Conservation (phyloP, 73 alveolate genomes). For the Uronychia binucleata region DNA sequence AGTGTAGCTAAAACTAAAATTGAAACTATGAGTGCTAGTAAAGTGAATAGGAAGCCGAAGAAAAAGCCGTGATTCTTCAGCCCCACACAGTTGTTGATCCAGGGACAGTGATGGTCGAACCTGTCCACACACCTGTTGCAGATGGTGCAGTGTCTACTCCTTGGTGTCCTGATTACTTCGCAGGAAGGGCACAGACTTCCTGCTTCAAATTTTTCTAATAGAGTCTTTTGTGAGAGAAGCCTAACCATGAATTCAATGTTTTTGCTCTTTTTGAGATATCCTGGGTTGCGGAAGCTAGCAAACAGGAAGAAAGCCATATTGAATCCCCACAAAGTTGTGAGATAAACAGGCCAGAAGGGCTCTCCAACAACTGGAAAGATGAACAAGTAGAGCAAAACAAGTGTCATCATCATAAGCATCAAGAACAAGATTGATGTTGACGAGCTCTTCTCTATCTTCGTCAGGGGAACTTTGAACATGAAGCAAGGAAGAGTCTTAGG, state of each 20-base stretch:
- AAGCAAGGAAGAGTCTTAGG: slow-evolving; percentile 9
- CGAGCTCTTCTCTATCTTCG: background rate
- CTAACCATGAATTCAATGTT: slow-evolving; percentile 5
- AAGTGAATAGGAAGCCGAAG: slow-evolving; percentile 10
- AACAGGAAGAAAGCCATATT: background rate
- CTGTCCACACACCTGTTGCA: slow-evolving; percentile 64
- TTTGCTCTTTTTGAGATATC: slow-evolving; percentile 18
- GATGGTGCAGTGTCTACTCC: slow-evolving; percentile 56
- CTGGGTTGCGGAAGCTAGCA: slow-evolving; percentile 22
- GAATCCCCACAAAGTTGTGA: background rate
- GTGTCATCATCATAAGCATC: background rate
- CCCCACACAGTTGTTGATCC: slow-evolving; percentile 67
- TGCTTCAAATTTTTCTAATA: slow-evolving; percentile 46
- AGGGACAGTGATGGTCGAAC: slow-evolving; percentile 74
- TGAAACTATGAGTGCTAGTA: background rate
- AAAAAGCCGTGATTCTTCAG: slow-evolving; percentile 54
- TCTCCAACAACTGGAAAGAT: slow-evolving; percentile 10
- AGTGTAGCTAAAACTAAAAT: background rate
- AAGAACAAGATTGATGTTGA: slow-evolving; percentile 8
- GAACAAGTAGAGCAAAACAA: background rate
- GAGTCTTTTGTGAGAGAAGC: background rate
- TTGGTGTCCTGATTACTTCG: slow-evolving; percentile 25
- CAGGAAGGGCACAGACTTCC: slow-evolving; percentile 55
- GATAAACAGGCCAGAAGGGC: background rate
- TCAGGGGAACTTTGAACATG: slow-evolving; percentile 23